Evolutionary conservation across 192 early-diverging fungal species (phyloP), one percentile per base, ranked within the genome.

Genomic region (Mortierella claussenii): DNA sequence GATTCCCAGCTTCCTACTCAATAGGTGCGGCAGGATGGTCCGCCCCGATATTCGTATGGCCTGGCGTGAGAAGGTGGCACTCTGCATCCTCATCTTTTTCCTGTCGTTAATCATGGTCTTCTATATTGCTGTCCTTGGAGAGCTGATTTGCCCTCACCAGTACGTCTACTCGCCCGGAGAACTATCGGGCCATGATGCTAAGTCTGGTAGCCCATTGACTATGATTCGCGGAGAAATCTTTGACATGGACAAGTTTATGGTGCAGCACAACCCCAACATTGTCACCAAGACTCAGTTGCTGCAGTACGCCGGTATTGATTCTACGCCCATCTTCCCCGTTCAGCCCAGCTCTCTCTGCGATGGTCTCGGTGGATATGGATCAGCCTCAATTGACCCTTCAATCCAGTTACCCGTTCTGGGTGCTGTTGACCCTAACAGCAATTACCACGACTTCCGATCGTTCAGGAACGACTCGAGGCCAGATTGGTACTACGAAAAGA

Each of bases 21-120:
- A 40, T 17, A 85, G 75, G 64, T 91, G 93, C 68, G 94, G 94
- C 24, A 83, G 90, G 37, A 93, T 96, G 88, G 86, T 89, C 73
- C 87, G 88, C 43, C 83, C 80, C 23, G 93, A 94, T 68, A 83
- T 95, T 55, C 92, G 88, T 43, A 87, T 94, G 81, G 98, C 98
- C 9, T 99, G 98, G 98, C 88, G 98, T 57, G 98, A 99, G 76
- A 98, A 99, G 78, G 86, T 97, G 10, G 93, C 98, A 1, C 84
- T 99, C 28, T 96, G 94, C 67, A 66, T 93, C 62, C 79, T 98
- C 56, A 94, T 97, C 37, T 82, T 90, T 21, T 85, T 94, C 43
- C 70, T 96, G 57, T 94, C 92, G 21, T 84, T 67, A 17, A 75
- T 91, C 69, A 89, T 96, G 47, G 83, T 98, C 36, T 96, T 97